These are phyloP conservation scores for Elaeagnus macrophylla DNA, from an alignment of 306 rosid species.

Conservation along the genomic window DNA sequence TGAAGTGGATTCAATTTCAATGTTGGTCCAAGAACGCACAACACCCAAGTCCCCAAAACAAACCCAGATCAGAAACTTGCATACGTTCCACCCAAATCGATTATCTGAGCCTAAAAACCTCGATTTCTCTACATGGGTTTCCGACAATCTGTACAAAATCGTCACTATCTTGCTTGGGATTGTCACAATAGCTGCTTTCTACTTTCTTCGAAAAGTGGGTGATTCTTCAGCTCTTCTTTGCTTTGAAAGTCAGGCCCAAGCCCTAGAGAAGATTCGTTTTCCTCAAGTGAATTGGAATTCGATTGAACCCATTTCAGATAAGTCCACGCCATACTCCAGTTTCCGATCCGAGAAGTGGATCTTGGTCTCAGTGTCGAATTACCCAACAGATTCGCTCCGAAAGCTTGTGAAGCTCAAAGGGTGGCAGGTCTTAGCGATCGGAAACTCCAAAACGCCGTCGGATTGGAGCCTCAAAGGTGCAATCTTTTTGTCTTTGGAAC, in stretches of 20 bases:
- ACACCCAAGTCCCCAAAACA: slow-evolving; percentile 47
- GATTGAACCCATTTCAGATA: slow-evolving; percentile 44
- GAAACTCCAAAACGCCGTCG: slow-evolving; percentile 65
- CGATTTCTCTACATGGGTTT: slow-evolving; percentile 74
- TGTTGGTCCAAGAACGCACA: slow-evolving; percentile 86
- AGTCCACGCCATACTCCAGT: slow-evolving; percentile 39
- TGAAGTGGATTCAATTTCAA: slow-evolving; percentile 22
- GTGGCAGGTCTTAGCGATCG: slow-evolving; percentile 92
- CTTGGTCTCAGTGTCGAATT: slow-evolving; percentile 68
- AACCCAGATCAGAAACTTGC: slow-evolving; percentile 32
- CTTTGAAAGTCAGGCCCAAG: slow-evolving; percentile 55
- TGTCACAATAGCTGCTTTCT: slow-evolving; percentile 59
- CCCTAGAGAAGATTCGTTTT: slow-evolving; percentile 60
- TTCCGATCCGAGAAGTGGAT: slow-evolving; percentile 78
- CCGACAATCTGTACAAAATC: slow-evolving; percentile 58
- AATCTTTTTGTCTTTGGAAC: slow-evolving; percentile 74
- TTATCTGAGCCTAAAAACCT: slow-evolving; percentile 46
- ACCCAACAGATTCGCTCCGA: slow-evolving; percentile 62
- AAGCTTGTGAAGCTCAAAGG: slow-evolving; percentile 62
- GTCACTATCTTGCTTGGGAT: slow-evolving; percentile 37
- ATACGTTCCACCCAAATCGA: slow-evolving; percentile 36
- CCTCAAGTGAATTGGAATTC: slow-evolving; percentile 58
- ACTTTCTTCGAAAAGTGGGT: slow-evolving; percentile 78
- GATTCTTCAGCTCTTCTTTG: slow-evolving; percentile 80
- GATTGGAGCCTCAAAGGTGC: slow-evolving; percentile 92